Conservation (phyloP, 441 rosid species). For the Kokia cookei region DNA sequence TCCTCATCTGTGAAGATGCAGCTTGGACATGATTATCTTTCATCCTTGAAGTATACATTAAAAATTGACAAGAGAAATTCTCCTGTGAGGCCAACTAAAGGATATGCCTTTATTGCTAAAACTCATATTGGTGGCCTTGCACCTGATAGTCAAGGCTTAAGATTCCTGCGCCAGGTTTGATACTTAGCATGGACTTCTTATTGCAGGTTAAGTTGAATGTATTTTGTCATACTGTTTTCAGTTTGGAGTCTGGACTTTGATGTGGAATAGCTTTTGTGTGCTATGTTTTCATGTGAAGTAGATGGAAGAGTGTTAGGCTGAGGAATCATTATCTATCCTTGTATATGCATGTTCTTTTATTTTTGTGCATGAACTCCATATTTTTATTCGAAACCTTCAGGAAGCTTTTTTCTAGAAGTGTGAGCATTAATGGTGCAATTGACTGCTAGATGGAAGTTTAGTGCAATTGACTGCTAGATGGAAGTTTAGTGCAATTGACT, state of each 20-base stretch:
- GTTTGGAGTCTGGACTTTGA: not conserved
- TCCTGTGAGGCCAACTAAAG: slow-evolving; percentile 65
- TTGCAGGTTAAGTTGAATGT: not conserved
- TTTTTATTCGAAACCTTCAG: not conserved
- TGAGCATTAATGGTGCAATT: not conserved
- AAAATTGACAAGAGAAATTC: slow-evolving; percentile 77
- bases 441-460: not conserved
- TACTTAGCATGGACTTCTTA: not conserved
- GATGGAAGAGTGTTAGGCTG: not conserved
- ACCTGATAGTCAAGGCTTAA: slow-evolving; percentile 80
- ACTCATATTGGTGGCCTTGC: slow-evolving; percentile 84
- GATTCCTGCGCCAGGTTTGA: slow-evolving; percentile 84
- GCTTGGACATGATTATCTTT: slow-evolving; percentile 77
- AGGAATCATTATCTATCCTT: not conserved
- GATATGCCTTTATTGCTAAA: slow-evolving; percentile 72
- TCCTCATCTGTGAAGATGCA: slow-evolving; percentile 71
- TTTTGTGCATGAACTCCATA: not conserved
- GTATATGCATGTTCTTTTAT: not conserved
- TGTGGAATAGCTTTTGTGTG: not conserved
- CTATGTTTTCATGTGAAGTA: not conserved
- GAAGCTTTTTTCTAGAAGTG: not conserved
- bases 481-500: not conserved
- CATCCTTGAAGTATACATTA: slow-evolving; percentile 74
- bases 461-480: not conserved
- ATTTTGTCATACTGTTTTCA: not conserved